Conservation (phyloP, 1,284 basidiomycete genomes). For the Serendipita sp. region DNA sequence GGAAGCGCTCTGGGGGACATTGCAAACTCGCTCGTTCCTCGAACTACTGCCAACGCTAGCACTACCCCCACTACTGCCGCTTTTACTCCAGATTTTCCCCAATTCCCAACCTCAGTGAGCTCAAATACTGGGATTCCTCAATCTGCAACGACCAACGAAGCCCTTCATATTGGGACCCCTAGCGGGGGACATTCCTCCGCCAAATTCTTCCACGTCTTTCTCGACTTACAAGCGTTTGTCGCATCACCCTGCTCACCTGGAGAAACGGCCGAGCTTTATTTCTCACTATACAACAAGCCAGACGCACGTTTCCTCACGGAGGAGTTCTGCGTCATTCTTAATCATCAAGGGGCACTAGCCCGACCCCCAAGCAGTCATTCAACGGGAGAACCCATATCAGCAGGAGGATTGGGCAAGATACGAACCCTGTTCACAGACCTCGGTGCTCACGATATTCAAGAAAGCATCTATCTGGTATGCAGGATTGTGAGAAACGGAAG, state of each 20-base stretch:
- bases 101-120: slow-evolving; percentile 13
- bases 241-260: slow-evolving; percentile 80
- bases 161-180: neutral
- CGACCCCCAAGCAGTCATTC: slow-evolving; percentile 36
- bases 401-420: slow-evolving; percentile 31
- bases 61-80: neutral
- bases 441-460: slow-evolving; percentile 69
- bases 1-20: slow-evolving; percentile 22
- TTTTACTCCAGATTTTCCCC: slow-evolving; percentile 17
- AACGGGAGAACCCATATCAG: slow-evolving; percentile 21
- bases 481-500: slow-evolving; percentile 80
- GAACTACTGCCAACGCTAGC: neutral
- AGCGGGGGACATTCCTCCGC: slow-evolving; percentile 20
- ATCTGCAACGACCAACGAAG: neutral
- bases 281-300: slow-evolving; percentile 81
- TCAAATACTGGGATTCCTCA: neutral
- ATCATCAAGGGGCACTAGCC: slow-evolving; percentile 79
- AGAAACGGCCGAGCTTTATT: slow-evolving; percentile 85
- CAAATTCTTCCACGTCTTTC: slow-evolving; percentile 77
- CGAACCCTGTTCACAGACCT: slow-evolving; percentile 85
- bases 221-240: slow-evolving; percentile 84
- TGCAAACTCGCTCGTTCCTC: neutral
- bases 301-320: slow-evolving; percentile 84
- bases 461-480: slow-evolving; percentile 77
- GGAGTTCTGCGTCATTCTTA: slow-evolving; percentile 81